These are phyloP conservation scores for Gomphus sp. DNA, from an alignment of 1,284 basidiomycete species.

Conservation along the genomic window DNA sequence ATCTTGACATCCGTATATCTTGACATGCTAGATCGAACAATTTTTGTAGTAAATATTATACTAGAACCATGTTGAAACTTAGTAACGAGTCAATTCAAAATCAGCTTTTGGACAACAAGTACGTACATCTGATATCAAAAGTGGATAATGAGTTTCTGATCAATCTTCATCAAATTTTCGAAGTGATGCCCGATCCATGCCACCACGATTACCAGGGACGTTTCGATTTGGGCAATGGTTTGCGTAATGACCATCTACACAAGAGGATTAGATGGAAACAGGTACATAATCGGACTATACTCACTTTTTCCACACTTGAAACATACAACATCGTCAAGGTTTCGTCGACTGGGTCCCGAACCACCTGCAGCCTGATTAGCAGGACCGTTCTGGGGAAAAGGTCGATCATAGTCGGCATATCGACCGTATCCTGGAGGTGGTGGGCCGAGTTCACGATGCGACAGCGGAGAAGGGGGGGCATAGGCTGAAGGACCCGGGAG, in stretches of 20 bases:
- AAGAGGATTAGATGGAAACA: slow-evolving; percentile 13
- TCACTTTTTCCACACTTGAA: slow-evolving; percentile 59
- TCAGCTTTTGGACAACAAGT: not conserved
- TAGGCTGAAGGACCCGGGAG: slow-evolving; percentile 70
- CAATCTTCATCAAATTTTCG: slow-evolving; percentile 6
- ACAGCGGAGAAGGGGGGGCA: slow-evolving; percentile 67
- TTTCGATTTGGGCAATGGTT: slow-evolving; percentile 85
- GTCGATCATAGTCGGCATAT: slow-evolving; percentile 72
- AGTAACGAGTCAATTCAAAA: not conserved
- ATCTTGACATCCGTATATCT: not conserved
- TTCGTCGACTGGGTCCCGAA: slow-evolving; percentile 38
- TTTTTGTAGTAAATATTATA: too few species aligned
- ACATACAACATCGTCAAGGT: slow-evolving; percentile 81
- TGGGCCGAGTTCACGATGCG: slow-evolving; percentile 74
- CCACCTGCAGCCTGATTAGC: slow-evolving; percentile 24
- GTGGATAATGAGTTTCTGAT: not conserved
- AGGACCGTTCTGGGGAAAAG: slow-evolving; percentile 18
- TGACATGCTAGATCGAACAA: not conserved
- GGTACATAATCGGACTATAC: not conserved
- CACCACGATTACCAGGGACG: slow-evolving; percentile 73
- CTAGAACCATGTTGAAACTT: too few species aligned
- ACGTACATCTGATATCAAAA: not conserved
- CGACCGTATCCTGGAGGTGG: slow-evolving; percentile 88
- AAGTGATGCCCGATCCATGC: slow-evolving; percentile 40
- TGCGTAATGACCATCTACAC: slow-evolving; percentile 80